phyloP scores from a whole-genome alignment of 2,329 filamentous ascomycete species.

The Metarhizium album region DNA sequence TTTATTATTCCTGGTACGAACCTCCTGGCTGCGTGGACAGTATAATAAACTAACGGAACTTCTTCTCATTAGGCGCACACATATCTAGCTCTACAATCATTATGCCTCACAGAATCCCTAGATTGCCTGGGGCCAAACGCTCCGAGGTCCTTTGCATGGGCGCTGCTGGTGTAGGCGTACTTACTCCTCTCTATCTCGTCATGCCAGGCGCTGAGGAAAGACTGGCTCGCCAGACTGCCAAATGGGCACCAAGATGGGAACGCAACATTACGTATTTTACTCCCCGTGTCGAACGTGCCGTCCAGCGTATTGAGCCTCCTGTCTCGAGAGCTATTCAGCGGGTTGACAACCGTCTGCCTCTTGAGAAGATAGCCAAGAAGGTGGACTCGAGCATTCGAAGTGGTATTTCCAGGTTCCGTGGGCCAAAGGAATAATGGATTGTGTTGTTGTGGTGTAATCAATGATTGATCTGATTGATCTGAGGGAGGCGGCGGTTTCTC shows the following conservation, averaged over 20 bases:
- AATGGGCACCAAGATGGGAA: conserved; percentile 52
- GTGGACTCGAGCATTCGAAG: conserved; percentile 37
- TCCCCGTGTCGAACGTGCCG: conserved; percentile 33
- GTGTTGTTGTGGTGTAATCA: too few species aligned
- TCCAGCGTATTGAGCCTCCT: conserved; percentile 38
- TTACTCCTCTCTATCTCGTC: conserved; percentile 47
- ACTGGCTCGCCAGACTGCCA: conserved; percentile 40
- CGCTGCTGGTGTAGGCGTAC: conserved; percentile 40
- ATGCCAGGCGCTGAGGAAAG: conserved; percentile 45
- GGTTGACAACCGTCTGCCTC: conserved; percentile 35
- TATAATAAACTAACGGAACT: too few species aligned
- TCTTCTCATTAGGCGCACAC: too few species aligned
- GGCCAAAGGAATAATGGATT: conserved; percentile 8
- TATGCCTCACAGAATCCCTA: conserved; percentile 35
- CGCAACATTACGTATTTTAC: conserved; percentile 44
- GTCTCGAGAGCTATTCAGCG: conserved; percentile 33
- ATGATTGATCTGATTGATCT: too few species aligned
- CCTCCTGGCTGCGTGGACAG: too few species aligned
- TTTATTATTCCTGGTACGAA: too few species aligned
- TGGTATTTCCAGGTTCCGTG: conserved; percentile 29
- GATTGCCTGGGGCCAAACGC: conserved; percentile 36
- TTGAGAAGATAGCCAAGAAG: conserved; percentile 38
- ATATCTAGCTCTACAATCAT: conserved; percentile 11
- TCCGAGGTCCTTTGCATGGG: conserved; percentile 43
- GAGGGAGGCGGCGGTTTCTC: neutral